Evolutionary conservation across 208 protist genomes (phyloP).

Genomic region (Leishmania gerbilli): DNA sequence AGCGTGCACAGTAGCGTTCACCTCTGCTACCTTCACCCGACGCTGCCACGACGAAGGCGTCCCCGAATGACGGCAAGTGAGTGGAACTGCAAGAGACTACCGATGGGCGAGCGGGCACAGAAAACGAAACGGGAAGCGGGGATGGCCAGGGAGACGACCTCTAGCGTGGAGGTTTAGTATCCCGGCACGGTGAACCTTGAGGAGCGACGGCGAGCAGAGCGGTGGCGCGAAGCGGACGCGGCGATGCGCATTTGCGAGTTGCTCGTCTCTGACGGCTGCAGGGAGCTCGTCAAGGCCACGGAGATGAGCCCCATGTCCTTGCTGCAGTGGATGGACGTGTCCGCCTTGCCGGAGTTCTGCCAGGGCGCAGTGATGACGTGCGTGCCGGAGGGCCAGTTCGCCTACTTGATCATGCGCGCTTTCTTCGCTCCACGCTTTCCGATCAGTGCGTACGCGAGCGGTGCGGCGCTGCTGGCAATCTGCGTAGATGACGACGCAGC

Average conservation of each 20-base stretch:
- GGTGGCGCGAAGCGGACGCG: conserved; percentile 27
- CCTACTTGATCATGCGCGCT: conserved; percentile 34
- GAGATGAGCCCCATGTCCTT: conserved; percentile 46
- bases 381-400: conserved; percentile 44
- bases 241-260: conserved; percentile 34
- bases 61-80: neutral
- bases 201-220: neutral
- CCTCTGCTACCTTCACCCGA: neutral
- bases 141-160: too few relatives aligned
- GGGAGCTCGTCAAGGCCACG: conserved; percentile 41
- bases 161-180: too few relatives aligned
- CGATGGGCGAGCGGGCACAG: neutral
- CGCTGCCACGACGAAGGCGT: neutral
- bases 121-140: neutral
- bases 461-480: conserved; percentile 40
- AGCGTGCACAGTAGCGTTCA: neutral
- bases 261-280: conserved; percentile 24
- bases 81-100: neutral
- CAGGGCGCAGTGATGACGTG: conserved; percentile 17
- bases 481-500: conserved; percentile 51
- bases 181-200: neutral
- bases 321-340: conserved; percentile 58
- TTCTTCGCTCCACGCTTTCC: conserved; percentile 35
- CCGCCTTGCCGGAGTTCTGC: conserved; percentile 27
- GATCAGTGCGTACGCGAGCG: conserved; percentile 36